Base-by-base conservation (phyloP, 345 rosid species). In the Rhizophora mangle region DNA sequence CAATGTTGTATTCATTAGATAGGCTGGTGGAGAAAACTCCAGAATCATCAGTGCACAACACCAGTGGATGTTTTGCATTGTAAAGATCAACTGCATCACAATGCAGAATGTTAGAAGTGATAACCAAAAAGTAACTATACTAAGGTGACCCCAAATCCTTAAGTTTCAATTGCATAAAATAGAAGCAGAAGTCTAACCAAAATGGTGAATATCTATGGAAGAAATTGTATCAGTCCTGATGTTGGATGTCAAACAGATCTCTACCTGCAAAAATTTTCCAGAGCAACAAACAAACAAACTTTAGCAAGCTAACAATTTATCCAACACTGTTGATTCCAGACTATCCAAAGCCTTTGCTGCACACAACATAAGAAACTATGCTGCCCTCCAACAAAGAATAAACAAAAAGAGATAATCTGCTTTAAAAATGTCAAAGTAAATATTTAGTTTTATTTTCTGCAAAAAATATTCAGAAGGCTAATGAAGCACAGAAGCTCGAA, bases 211-310 rank as follows among this genome's bases (percentile, higher is more conserved):
- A 71, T 88, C 96, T 22, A 95, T 78, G 13, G 99, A 92, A 65
- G 98, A 80, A 74, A 92, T 81, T n/a, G 96, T 65, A 29, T 86
- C 79, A 10, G 99, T 95, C 80, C 78, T 72, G 69, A 95, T 83
- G 87, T 95, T 95, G 77, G 99, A 95, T 65, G 96, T 85, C 85
- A 95, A 77, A 74, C 99, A 95, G 71, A 95, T 92, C 83, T 92
- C 99, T n/a, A 95, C 96, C 99, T 95, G 92, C 77, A 78, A 79
- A 77, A 27, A 34, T 72, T 13, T 4, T 61, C 59, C 2, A 19
- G 26, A 39, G 15, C 19, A 6, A 18, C 36, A 21, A 47, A 59
- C 0, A 3, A 65, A 34, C 6, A 49, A 6, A 46, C 2, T 29
- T 29, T 8, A 30, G 39, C 37, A 0, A 16, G 24, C 24, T n/a